Evolutionary conservation across 805 yeast species (phyloP).

Genomic region (Wickerhamiella siamensis): DNA sequence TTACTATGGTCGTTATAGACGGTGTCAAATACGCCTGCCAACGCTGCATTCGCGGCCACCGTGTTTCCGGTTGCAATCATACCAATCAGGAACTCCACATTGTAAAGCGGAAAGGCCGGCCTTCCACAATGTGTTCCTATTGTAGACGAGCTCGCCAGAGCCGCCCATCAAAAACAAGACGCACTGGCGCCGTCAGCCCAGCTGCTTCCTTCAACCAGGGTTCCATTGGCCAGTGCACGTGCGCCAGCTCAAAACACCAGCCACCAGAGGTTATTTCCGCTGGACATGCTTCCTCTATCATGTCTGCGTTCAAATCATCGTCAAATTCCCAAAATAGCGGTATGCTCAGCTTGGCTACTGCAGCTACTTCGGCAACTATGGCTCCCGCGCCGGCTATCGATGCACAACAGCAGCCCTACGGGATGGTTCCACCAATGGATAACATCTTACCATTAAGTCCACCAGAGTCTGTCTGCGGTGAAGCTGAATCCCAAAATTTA

Average conservation of each 20-base stretch:
- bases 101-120: slow-evolving; percentile 95
- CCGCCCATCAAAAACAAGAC: slow-evolving; percentile 18
- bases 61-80: slow-evolving; percentile 89
- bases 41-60: slow-evolving; percentile 88
- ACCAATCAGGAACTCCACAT: slow-evolving; percentile 78
- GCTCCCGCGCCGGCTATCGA: too few relatives aligned
- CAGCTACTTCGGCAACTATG: too few relatives aligned
- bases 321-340: too few relatives aligned
- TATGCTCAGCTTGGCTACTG: too few relatives aligned
- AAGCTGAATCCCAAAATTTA: too few relatives aligned
- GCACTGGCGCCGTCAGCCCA: slow-evolving; percentile 23
- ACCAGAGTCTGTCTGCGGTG: not conserved
- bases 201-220: slow-evolving; percentile 5
- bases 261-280: too few relatives aligned
- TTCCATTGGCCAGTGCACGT: slow-evolving; percentile 3
- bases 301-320: too few relatives aligned
- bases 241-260: too few relatives aligned
- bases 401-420: too few relatives aligned
- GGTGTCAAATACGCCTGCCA: slow-evolving; percentile 96
- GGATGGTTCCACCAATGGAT: too few relatives aligned
- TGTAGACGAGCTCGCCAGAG: slow-evolving; percentile 33
- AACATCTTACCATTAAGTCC: too few relatives aligned
- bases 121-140: slow-evolving; percentile 80
- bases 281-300: too few relatives aligned
- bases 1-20: slow-evolving; percentile 67